These are phyloP conservation scores for Lepraria neglecta DNA, from an alignment of 495 filamentous ascomycete genomes.

Conservation along the genomic window DNA sequence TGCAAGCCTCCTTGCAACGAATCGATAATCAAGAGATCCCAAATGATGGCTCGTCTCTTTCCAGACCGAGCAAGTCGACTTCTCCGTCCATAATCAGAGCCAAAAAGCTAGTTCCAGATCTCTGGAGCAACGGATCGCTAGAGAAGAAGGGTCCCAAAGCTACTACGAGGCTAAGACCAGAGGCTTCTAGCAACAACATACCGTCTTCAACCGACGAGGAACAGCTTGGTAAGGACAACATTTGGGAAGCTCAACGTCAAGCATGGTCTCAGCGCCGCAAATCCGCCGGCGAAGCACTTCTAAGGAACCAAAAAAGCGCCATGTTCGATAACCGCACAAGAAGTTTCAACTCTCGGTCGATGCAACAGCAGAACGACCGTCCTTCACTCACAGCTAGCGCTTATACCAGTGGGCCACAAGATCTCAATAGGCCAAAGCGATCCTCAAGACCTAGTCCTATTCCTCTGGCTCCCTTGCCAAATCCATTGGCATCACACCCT, in stretches of 20 bases:
- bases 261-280: conserved; percentile 26
- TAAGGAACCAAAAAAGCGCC: conserved; percentile 1
- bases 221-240: background rate
- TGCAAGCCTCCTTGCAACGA: background rate
- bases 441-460: background rate
- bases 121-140: conserved; percentile 23
- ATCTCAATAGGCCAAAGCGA: background rate
- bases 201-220: conserved; percentile 1
- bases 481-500: conserved; percentile 1
- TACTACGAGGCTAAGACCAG: conserved; percentile 2
- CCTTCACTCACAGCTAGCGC: background rate
- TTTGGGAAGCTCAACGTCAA: conserved; percentile 21
- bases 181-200: background rate
- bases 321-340: background rate
- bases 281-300: conserved; percentile 26
- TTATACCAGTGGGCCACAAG: background rate
- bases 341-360: background rate
- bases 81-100: background rate
- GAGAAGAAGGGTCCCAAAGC: conserved; percentile 18
- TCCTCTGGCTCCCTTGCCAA: conserved; percentile 7
- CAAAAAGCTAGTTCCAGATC: conserved; percentile 2
- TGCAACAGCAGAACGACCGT: background rate
- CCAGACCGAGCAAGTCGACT: background rate
- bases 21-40: background rate
- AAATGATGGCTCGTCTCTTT: background rate